Evolutionary conservation across 2,329 filamentous ascomycete genomes (phyloP), one percentile per base, ranked within the genome.

Genomic region (Penicillium rolfsii): DNA sequence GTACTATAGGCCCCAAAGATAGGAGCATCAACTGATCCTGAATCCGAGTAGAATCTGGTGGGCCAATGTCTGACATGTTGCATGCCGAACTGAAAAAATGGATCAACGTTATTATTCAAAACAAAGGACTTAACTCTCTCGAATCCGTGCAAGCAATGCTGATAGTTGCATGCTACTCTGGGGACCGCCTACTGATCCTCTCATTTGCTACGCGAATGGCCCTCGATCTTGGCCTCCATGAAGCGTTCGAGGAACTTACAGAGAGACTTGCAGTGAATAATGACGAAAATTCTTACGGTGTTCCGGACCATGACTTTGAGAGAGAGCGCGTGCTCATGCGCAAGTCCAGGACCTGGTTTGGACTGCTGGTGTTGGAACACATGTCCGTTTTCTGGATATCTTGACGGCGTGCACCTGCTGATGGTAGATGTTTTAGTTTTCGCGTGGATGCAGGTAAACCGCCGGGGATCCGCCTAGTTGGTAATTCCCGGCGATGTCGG

Each of bases 131-230:
- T 1, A 76, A 76, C 12, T 76, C 73, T 7, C 56, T 85, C 0
- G 84, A 85, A 60, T 81, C 80, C 0, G 71, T 85, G 0, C 83
- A 86, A 58, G 82, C 83, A 3, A 73, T 86, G 6, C 70, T 85
- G 0, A 73, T 85, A 1, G 76, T 82, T 52, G 82, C 83, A 0
- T 83, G 81, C 57, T 86, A 85, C 62, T 81, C 80, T 0, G 77
- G 84, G 4, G 83, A 85, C 55, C 77, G 83, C 0, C 83, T 81
- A 7, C 67, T 85, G 0, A 71, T 85, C 0, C 72, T 83, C 2
- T 81, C 82, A 0, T 77, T 83, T 46, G 83, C 83, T 1, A 77
- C 81, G 4, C 75, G 81, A 40, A 82, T 85, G 74, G 82, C 83
- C 0, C 70, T 84, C 1, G 80, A 84, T 41, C 65, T 84, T 5